Percentiles rank a stretch among this genome's conserved stretches.
These are phyloP conservation scores for Leishmania major DNA, from an alignment of 208 protist species.

Conservation along the genomic window DNA sequence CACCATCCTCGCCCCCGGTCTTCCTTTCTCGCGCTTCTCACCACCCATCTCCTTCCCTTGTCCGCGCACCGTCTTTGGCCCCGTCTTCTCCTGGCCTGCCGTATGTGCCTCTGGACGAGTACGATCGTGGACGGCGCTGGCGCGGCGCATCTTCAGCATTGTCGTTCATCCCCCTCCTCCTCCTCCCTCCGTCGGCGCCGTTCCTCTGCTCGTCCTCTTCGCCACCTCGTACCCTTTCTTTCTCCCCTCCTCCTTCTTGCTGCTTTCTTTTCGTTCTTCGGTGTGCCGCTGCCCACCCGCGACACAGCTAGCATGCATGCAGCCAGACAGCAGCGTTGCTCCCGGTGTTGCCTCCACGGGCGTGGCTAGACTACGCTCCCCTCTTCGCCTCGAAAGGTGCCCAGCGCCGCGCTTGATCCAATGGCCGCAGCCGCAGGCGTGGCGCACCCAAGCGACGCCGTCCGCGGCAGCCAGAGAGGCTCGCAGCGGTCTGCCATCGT, in stretches of 20 bases:
- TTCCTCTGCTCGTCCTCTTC: background rate
- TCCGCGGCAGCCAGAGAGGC: background rate
- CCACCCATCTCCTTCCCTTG: background rate
- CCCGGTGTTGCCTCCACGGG: background rate
- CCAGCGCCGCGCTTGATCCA: background rate
- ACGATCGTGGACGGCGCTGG: background rate
- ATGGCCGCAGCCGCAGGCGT: background rate
- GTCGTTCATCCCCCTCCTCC: background rate
- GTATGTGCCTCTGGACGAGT: background rate
- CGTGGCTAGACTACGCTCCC: background rate
- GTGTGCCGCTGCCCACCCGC: background rate
- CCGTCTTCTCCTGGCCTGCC: background rate
- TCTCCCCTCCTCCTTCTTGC: background rate
- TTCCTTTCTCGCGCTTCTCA: background rate
- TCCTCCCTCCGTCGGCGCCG: background rate
- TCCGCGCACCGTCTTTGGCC: background rate
- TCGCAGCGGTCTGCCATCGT: background rate
- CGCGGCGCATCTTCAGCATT: background rate
- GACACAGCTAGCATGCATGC: background rate
- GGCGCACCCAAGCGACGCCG: background rate
- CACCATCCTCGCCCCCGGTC: background rate
- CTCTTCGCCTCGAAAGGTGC: background rate
- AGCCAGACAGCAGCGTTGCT: background rate
- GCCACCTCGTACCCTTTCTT: background rate
- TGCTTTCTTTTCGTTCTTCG: background rate